Evolutionary conservation across 495 filamentous ascomycete species (phyloP), one percentile per base, ranked within the genome.

Genomic region (Xylaria telfairii): DNA sequence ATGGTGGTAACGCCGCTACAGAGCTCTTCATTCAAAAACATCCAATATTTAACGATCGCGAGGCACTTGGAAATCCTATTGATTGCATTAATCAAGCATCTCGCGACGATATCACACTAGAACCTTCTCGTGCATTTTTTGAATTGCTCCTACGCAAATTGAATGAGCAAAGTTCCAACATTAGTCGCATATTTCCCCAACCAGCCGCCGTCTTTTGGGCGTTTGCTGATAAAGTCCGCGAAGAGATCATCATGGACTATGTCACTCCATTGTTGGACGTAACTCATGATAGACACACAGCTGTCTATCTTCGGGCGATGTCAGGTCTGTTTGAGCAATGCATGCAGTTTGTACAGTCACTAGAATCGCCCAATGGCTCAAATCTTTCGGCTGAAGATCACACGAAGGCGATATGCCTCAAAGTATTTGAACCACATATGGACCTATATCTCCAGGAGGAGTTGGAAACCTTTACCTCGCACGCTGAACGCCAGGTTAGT

Each of bases 371-470:
- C 19, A 81, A 81, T 37, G 80, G 78, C 57, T 76, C 68, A 12
- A 68, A 81, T 19, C 63, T 76, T 44, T 69, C 47, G 2, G 64
- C 70, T 17, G 75, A 80, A 65, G 77, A 76, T 26, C 77, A 80
- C 32, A 88, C 91, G 19, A 90, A 88, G 74, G 79, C 87, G 63
- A 84, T 93, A 24, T 84, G 95, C 32, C 79, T 87, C 17, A 88
- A 86, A 70, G 88, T 93, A 0, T 98, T 96, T 76, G 95, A 98
- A 76, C 93, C 92, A 53, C 95, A 98, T 76, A 85, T 98, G 37
- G 96, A 98, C 80, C 81, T 97, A 2, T 99, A 98, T 79, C 86
- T 98, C 21, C 90, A 92, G 63, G 96, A 98, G 75, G 96, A 99
- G 79, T 83, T 98, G 26, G 93, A 95, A 64, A 90, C 89, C 74